Evolutionary conservation across 2,329 filamentous ascomycete genomes (phyloP), one percentile per base, ranked within the genome.

Genomic region (Lomentospora prolificans): DNA sequence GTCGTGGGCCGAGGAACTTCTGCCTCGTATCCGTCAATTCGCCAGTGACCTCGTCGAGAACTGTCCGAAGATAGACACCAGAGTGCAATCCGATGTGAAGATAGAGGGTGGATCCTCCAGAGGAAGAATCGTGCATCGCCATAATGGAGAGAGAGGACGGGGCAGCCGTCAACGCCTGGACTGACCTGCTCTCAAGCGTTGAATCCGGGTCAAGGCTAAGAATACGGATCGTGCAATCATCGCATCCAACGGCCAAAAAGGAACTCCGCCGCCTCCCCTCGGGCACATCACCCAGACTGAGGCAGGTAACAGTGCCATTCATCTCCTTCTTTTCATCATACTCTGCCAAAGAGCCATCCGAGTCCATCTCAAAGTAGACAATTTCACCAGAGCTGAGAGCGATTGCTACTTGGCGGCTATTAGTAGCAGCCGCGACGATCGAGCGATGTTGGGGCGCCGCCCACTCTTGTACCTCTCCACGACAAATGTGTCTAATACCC

Each of bases 281-380:
- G 0, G 94, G 92, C 12, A 97, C 90, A 55, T 94, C 87, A 2
- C 92, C 94, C 53, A 99, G 77, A 63, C 91, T 95, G n/a, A 99
- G 76, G 61, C 89, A 95, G 17, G 91, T 97, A 51, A 99, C 91
- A 0, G 91, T 96, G 50, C 90, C 92, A 55, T 88, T 90, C 87
- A 99, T 94, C 64, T 95, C 87, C 64, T 90, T 90, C 68, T 92
- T 90, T 65, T 97, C 91, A 61, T 97, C 88, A 61, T 96, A 96
- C 72, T 97, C 92, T 31, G 90, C 90, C 30, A 97, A 76, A 3
- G 88, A 88, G 28, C 91, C 91, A 69, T 97, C 92, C 0, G 83
- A 80, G 64, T 96, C 94, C 84, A 96, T 92, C 68, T 99, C 95
- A 63, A 99, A 99, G 67, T 97, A 99, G 44, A 96, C 89, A 60